These are phyloP conservation scores for Carallia pectinifolia DNA, from an alignment of 345 rosid species.

Conservation along the genomic window DNA sequence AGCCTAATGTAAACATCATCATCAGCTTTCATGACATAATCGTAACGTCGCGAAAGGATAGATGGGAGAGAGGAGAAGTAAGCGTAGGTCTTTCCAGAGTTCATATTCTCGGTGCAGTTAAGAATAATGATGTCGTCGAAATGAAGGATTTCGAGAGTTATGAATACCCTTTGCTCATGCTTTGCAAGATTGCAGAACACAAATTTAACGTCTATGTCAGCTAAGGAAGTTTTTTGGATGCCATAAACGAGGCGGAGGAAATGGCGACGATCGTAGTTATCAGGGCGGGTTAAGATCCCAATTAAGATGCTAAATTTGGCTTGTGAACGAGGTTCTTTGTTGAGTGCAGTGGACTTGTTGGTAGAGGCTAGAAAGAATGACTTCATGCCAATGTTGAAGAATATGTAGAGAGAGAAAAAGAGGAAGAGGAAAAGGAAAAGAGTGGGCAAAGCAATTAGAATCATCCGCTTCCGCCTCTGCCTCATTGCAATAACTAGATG, in stretches of 20 bases:
- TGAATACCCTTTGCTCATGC: slow-evolving; percentile 18
- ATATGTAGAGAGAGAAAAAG: slow-evolving; percentile 20
- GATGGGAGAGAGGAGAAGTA: slow-evolving; percentile 41
- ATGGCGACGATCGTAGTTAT: slow-evolving; percentile 32
- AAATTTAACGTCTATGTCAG: slow-evolving; percentile 35
- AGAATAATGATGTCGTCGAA: slow-evolving; percentile 41
- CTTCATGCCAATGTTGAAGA: slow-evolving; percentile 16
- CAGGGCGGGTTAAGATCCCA: slow-evolving; percentile 35
- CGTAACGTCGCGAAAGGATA: slow-evolving; percentile 22
- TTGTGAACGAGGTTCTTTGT: not conserved
- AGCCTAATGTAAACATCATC: slow-evolving; percentile 37
- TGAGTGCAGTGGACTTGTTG: not conserved
- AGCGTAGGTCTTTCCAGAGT: slow-evolving; percentile 40
- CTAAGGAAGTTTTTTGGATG: slow-evolving; percentile 23
- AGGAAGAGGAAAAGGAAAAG: slow-evolving; percentile 5
- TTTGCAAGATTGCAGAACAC: slow-evolving; percentile 38
- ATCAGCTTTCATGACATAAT: slow-evolving; percentile 44
- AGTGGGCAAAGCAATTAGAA: slow-evolving; percentile 16
- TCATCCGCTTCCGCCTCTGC: slow-evolving; percentile 7
- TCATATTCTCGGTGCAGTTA: slow-evolving; percentile 48
- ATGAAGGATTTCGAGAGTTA: slow-evolving; percentile 32
- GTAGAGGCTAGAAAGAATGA: slow-evolving; percentile 11
- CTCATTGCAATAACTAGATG: not conserved
- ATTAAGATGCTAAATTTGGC: slow-evolving; percentile 34
- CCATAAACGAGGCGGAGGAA: slow-evolving; percentile 42